Percentiles rank a stretch among this genome's conserved stretches.
These are phyloP conservation scores for Amylocystis lapponica DNA, from an alignment of 768 basidiomycete genomes.

Conservation along the genomic window DNA sequence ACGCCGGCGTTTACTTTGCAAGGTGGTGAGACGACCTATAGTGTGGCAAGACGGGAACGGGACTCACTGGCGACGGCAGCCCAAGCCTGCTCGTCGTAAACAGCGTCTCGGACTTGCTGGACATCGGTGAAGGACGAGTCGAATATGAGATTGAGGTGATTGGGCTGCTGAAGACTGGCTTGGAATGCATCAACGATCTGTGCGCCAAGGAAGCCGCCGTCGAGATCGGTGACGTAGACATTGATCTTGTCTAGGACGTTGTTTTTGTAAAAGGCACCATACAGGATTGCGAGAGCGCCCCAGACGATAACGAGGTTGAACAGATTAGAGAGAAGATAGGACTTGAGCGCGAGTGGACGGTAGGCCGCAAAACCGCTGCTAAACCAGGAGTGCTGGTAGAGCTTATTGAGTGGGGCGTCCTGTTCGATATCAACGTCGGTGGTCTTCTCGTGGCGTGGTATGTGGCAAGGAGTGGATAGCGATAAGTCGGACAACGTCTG, in stretches of 20 bases:
- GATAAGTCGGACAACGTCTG: too few relatives aligned
- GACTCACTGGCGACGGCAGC: background rate
- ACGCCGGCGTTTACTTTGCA: too few relatives aligned
- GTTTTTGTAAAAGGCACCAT: background rate
- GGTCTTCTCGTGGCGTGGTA: too few relatives aligned
- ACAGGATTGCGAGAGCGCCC: background rate
- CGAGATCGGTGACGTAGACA: background rate
- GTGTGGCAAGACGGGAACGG: background rate
- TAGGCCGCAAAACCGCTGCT: background rate
- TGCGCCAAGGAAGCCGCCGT: background rate
- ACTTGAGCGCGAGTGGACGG: background rate
- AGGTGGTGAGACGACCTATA: background rate
- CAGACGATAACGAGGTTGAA: background rate
- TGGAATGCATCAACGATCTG: background rate
- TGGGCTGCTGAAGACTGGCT: background rate
- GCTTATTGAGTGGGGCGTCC: too few relatives aligned
- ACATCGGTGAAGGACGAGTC: background rate
- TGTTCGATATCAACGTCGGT: too few relatives aligned
- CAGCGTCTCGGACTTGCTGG: background rate
- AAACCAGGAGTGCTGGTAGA: conserved; percentile 1
- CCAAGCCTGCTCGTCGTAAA: background rate
- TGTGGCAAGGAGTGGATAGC: too few relatives aligned
- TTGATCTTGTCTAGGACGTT: background rate
- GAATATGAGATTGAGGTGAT: background rate
- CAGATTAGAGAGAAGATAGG: background rate